Base-by-base conservation (phyloP, 306 rosid species). In the Dalbergia cultrata region DNA sequence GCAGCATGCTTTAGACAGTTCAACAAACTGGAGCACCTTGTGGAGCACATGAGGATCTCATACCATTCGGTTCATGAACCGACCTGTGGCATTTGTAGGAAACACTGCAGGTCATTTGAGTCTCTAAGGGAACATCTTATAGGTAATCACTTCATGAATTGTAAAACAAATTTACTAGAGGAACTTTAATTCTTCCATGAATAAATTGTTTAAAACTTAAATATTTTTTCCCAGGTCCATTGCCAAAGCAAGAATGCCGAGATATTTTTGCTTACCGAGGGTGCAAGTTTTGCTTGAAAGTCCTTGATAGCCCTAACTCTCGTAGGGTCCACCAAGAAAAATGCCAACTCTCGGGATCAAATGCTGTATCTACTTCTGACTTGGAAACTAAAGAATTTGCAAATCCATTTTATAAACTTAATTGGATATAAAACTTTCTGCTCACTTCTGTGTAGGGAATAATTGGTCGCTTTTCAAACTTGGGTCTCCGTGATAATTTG, bases 31-130 rank as follows among this genome's bases (percentile, higher is more conserved):
- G 99, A 93, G 85, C 99, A 96, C 84, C 88, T 96, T 12, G 99
- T 93, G 82, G 99, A 96, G 77, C 99, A 96, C 90, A 96, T 96
- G 99, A 93, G 91, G 74, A 87, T 59, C 80, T 93, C 98, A 13
- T 92, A 86, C 78, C 99, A 96, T 88, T 96, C 99, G 0, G 87
- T 52, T 87, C 98, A 96, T 79, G 99, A 96, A 86, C 98, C 99
- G 78, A 72, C 77, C 9, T 96, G 99, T 49, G 93, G 92, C n/a
- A 78, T 96, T 80, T 96, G 99, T 78, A 81, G 75, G 82, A 96
- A 96, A 80, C 99, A 93, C 71, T 93, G 99, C 91, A 89, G 97
- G 81, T 96, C 93, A 56, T 88, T 93, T 76, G 99, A 96, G 79
- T 96, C 99, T 67, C 90, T 96, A 7, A 86, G 98, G 82, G 99